A percentile compares a stretch with the other conserved stretches of the same genome.
phyloP scores from a whole-genome alignment of 163 green algal species.

The Coccomyxa subellipsoidea region DNA sequence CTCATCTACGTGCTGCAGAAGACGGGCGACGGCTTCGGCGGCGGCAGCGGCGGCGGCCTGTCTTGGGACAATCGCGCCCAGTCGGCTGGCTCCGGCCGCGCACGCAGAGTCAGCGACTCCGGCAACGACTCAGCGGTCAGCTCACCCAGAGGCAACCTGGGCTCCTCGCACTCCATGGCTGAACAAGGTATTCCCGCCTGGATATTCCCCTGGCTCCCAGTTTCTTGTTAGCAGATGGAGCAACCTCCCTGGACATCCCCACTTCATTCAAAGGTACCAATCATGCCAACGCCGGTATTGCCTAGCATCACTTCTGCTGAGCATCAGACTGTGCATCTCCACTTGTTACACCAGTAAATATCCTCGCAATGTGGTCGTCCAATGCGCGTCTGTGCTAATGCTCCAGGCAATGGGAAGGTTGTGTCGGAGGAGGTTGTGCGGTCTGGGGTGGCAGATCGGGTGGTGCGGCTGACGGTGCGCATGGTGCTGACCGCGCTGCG shows the following conservation, averaged over 20 bases:
- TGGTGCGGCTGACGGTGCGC: slow-evolving; percentile 12
- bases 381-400: neutral
- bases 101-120: neutral
- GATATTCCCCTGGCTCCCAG: neutral
- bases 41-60: neutral
- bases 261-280: too few relatives aligned
- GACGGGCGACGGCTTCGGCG: neutral
- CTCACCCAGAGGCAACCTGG: neutral
- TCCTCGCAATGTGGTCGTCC: too few relatives aligned
- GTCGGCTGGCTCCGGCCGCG: neutral
- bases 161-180: neutral
- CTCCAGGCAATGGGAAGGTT: neutral
- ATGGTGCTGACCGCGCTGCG: slow-evolving; percentile 26
- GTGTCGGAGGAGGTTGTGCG: neutral
- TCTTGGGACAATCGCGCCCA: neutral
- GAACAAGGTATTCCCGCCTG: neutral
- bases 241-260: too few relatives aligned
- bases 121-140: slow-evolving; percentile 5
- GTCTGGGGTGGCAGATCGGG: slow-evolving; percentile 1
- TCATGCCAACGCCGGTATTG: too few relatives aligned
- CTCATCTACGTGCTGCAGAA: slow-evolving; percentile 20
- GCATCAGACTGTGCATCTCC: too few relatives aligned
- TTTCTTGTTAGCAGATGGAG: too few relatives aligned
- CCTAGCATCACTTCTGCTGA: too few relatives aligned
- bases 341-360: too few relatives aligned